Conservation (phyloP, 2,329 filamentous ascomycete genomes). For the Plectosphaerella sp. region DNA sequence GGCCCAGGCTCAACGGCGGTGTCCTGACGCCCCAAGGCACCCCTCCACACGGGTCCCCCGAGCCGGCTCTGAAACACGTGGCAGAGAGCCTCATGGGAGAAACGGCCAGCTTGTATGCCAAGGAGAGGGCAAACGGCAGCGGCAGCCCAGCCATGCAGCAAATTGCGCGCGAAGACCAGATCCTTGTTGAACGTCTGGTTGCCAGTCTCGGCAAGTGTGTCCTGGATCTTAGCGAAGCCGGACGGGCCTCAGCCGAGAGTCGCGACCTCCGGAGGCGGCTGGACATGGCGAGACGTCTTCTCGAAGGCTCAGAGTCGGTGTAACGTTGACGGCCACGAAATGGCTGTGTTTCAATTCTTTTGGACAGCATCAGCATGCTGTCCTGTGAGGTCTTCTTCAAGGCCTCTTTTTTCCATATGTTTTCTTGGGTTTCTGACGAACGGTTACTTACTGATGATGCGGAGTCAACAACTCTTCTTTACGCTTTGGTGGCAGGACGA, state of each 20-base stretch:
- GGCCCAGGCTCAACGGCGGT: constrained; percentile 38
- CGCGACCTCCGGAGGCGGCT: constrained; percentile 66
- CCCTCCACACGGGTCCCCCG: constrained; percentile 38
- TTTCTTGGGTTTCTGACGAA: background rate
- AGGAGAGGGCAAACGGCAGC: constrained; percentile 25
- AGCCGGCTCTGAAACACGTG: constrained; percentile 42
- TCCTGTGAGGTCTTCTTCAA: background rate
- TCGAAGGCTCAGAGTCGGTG: constrained; percentile 59
- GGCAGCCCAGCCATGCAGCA: constrained; percentile 33
- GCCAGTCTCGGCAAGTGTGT: constrained; percentile 58
- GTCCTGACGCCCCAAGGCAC: constrained; percentile 42
- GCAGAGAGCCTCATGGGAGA: constrained; percentile 45
- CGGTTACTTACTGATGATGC: constrained; percentile 9
- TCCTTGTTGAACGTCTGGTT: constrained; percentile 55
- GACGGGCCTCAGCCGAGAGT: constrained; percentile 51
- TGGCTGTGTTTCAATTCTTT: constrained; percentile 5
- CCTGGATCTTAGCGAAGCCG: constrained; percentile 50
- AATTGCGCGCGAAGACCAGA: constrained; percentile 52
- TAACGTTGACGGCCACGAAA: constrained; percentile 5
- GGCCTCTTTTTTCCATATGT: background rate
- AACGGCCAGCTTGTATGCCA: constrained; percentile 36
- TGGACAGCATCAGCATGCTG: background rate
- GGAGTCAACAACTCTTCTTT: background rate
- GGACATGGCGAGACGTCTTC: constrained; percentile 66
- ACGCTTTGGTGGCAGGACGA: no score